These are phyloP conservation scores for Sporodiniella umbellata DNA, from an alignment of 371 early-diverging fungal genomes.

Conservation along the genomic window DNA sequence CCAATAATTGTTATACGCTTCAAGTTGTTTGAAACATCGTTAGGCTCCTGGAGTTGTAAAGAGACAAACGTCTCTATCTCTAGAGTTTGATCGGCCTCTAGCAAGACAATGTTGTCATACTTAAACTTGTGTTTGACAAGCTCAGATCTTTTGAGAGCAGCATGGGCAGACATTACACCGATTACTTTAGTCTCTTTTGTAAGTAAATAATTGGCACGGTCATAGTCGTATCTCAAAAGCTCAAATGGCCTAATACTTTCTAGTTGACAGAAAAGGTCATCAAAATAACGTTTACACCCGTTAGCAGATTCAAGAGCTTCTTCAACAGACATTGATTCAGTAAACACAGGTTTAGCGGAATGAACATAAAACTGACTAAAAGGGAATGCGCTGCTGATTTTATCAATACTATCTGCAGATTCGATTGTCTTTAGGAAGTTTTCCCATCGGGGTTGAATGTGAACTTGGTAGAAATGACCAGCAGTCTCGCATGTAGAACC, in stretches of 20 bases:
- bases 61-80: conserved; percentile 97
- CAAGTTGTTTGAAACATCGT: conserved; percentile 58
- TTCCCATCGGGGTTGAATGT: conserved; percentile 78
- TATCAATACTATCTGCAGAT: conserved; percentile 13
- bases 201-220: conserved; percentile 88
- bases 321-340: conserved; percentile 37
- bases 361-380: conserved; percentile 75
- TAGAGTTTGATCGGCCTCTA: conserved; percentile 96
- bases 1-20: conserved; percentile 94
- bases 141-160: conserved; percentile 85
- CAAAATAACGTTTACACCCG: conserved; percentile 81
- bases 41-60: conserved; percentile 76
- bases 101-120: conserved; percentile 94
- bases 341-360: conserved; percentile 75
- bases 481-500: conserved; percentile 94
- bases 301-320: conserved; percentile 58
- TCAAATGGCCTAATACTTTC: conserved; percentile 90
- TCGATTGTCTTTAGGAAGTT: conserved; percentile 43
- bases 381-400: conserved; percentile 64
- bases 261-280: conserved; percentile 69
- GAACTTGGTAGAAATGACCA: conserved; percentile 77
- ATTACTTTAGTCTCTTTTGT: conserved; percentile 94
- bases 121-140: conserved; percentile 83
- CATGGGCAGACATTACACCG: conserved; percentile 96
- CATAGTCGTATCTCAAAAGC: conserved; percentile 71